Base-by-base conservation (phyloP, 345 rosid species). In the Arabidopsis arenosa region DNA sequence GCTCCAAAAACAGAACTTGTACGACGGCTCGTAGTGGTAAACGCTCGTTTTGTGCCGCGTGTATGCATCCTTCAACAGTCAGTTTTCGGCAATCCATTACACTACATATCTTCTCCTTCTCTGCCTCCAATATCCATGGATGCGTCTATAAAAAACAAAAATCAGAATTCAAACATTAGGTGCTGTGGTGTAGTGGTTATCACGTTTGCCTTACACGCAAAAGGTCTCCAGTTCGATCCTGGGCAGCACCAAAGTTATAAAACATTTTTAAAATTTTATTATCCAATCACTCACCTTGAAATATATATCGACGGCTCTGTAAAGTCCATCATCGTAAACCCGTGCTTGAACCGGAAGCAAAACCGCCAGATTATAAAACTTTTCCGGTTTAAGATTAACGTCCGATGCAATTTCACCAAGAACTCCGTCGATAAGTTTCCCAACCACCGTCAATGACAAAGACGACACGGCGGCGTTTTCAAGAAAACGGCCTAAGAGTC, bases 31-130 rank as follows among this genome's bases (percentile, higher is more conserved):
- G 91, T 63, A 93, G 68, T 2, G 98, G 98, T 6, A 93, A 68
- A 71, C 93, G 88, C 88, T 89, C 97, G 78, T 91, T 93, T 70
- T 91, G 96, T 4, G 98, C 96, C 2, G 97, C 96, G 86, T 93
- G 97, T 1, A 93, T 91, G 86, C 97, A 93, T 23, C 94, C 98
- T 73, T 89, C 98, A 9, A 93, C 75, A 6, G 90, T 91, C 1
- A 93, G 85, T 80, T 91, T 91, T 39, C 82, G 91, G 51, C 86
- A 91, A 52, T 93, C 97, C 79, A 93, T 78, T 0, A 85, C 80
- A 9, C 90, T 91, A 41, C 91, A 87, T 21, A 93, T 80, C 83
- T 86, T 88, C 72, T 93, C 97, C 10, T 89, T 78, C 76, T 88
- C 97, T 7, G 70, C 72, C 78, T 93, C 97, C 63, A 86, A 4